A percentile compares a stretch with the other conserved stretches of the same genome.
Evolutionary conservation across 176 grass and related monocot species (phyloP).

Genomic region (Bromus sterilis): DNA sequence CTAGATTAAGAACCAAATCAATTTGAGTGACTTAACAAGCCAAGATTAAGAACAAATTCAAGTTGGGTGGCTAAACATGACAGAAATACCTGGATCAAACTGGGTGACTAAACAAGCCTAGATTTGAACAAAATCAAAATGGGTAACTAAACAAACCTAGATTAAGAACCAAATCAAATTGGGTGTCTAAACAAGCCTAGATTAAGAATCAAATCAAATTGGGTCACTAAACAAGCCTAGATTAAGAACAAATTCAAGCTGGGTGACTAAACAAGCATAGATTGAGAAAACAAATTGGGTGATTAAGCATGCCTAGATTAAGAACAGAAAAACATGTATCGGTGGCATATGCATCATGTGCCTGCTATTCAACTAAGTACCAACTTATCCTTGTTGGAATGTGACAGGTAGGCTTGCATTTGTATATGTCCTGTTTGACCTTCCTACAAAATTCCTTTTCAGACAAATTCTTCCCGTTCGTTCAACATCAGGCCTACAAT

Average conservation of each 20-base stretch:
- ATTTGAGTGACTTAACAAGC: neutral
- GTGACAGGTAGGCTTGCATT: neutral
- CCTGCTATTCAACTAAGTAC: neutral
- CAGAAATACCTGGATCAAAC: too few species aligned
- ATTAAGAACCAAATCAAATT: neutral
- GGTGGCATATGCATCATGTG: neutral
- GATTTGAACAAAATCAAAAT: neutral
- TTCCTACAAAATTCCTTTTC: neutral
- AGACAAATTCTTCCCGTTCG: neutral
- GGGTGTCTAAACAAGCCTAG: neutral
- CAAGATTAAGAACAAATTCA: neutral
- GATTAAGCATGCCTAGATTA: too few species aligned
- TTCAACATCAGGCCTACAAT: neutral
- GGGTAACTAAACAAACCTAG: neutral
- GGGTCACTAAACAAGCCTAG: neutral
- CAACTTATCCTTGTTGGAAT: conserved; percentile 6
- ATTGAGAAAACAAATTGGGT: too few species aligned
- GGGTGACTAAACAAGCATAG: neutral
- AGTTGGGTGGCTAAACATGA: neutral
- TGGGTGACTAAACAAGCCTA: neutral
- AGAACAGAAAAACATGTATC: neutral
- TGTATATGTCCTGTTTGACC: neutral
- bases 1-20: neutral
- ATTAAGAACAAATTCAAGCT: neutral
- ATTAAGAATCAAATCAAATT: neutral